Evolutionary conservation across 2,329 filamentous ascomycete genomes (phyloP), one percentile per base, ranked within the genome.

Genomic region (Sclerotinia subarctica): DNA sequence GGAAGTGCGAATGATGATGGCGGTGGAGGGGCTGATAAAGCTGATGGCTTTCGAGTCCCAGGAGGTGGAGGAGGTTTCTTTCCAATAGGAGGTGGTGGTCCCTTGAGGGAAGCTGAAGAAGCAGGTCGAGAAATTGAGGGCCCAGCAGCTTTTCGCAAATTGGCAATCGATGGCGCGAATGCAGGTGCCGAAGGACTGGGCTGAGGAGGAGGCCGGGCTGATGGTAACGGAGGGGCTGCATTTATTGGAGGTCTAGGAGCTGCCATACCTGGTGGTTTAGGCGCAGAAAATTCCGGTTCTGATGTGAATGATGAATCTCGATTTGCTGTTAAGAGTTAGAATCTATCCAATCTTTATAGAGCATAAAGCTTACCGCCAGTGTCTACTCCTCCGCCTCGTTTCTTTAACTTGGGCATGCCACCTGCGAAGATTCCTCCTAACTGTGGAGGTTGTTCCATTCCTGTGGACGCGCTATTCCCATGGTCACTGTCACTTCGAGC

Each of bases 341-440:
- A 56, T 63, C 52, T 7, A 35, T 56, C 26, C 15, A 32, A 47
- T 17, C 52, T 58, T 44, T 8, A 52, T 59, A 53, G 11, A 68
- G 68, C n/a, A 24, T 35, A 15, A 24, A 54, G 32, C 64, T 83
- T 74, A 85, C 84, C 84, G 78, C 89, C 91, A 1, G 91, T 94
- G 78, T 93, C 86, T 69, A 94, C 83, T 51, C 90, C 90, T 59
- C 92, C 94, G 67, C 93, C 91, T 3, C 89, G 86, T 82, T 96
- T 97, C 78, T 92, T 91, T 76, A 99, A 78, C 81, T 97, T 98
- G 3, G 95, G 95, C 87, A 98, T 98, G 49, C 94, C 95, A 47
- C 93, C 94, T 1, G 92, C 93, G 77, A 99, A 97, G 35, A 99
- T 79, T 1, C 95, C 95, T 42, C 83, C 94, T 15, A 98, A 79